Base-by-base conservation (phyloP, 345 rosid genomes). In the Stellera chamaejasme region DNA sequence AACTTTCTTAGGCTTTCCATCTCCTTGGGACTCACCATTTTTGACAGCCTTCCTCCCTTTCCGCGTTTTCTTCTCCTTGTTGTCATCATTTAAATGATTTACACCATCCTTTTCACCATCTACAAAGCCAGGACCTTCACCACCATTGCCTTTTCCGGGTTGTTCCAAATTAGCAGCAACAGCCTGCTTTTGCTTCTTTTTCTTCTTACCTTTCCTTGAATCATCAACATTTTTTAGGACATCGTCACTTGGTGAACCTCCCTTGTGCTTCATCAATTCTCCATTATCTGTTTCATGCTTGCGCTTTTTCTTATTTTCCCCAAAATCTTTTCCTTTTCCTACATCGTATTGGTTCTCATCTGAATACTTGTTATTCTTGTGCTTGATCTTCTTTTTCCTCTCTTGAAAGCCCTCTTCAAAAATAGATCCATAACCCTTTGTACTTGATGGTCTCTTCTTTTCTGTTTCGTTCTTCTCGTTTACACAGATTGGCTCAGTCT, bases 1-100 rank as follows among this genome's bases (percentile, higher is more conserved):
- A 8, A 87, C 96, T 70, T 63, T 87, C 73, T 79, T 87, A 23
- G 77, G 23, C 64, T 65, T 62, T 48, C 45, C 15, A 57, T 45
- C 59, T 59, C 54, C 61, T 62, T 63, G 27, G 55, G 10, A 36
- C 42, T 48, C 60, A 36, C 36, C 45, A 46, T 26, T 56, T 55
- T 27, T 16, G 48, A 13, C 56, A 13, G 57, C 55, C 63, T 66
- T 61, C n/a, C n/a, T n/a, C 36, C 36, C 62, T 70, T 78, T 79
- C 74, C 59, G 68, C 69, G 56, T 61, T 59, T 56, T 66, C n/a
- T 51, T 41, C 50, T 56, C 52, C 3, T 42, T 32, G 39, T 32
- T 32, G 39, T 8, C 39, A 32, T 8, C 9, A 0, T 32, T 5
- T 32, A 32, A 32, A 3, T n/a, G n/a, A n/a, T n/a, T n/a, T n/a